Evolutionary conservation across 1,284 basidiomycete genomes (phyloP), one percentile per base, ranked within the genome.

Genomic region (Microbotryum scabiosae): DNA sequence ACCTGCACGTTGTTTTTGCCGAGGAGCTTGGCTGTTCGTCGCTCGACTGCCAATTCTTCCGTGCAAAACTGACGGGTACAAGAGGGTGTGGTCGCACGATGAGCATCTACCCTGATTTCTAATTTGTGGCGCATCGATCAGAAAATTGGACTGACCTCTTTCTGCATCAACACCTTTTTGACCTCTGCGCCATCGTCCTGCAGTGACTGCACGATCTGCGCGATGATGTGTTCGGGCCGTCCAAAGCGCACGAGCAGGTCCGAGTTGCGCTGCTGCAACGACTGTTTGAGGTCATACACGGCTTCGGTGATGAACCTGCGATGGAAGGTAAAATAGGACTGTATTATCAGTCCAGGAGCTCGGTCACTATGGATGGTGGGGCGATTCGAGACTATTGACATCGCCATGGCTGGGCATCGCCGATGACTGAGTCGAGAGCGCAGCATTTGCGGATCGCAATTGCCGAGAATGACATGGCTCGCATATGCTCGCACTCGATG

Each of bases 211-310:
- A 81, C 71, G 4, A 82, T 59, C 21, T 69, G 64, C 4, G 74
- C 71, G 0, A 79, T 69, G 9, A 81, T 67, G 1, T 70, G 60
- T 55, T 79, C 81, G 5, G 79, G 75, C 23, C 71, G 70, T 3
- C 81, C 81, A 62, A 79, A 80, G 1, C 79, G 77, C 25, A 82
- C 73, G 41, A 79, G 66, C 57, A 82, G 69, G 60, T 81, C 79
- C 2, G 77, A 77, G 5, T 79, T 78, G n/a, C 30, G 25, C n/a
- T n/a, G n/a, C 23, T 44, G 48, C 44, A 81, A 73, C 4, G 74
- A 69, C 21, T 74, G 66, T 46, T 78, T 75, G 21, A 82, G 69
- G 53, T 78, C 78, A 61, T 76, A 81, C 1, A 82, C 78, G 5
- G 76, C 75, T 66, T 81, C 78, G 2, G 77, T 73, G 52, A 80